A percentile compares a stretch with the other conserved stretches of the same genome.
phyloP scores from a whole-genome alignment of 495 filamentous ascomycete genomes.

The Lasiosphaeria hispida region DNA sequence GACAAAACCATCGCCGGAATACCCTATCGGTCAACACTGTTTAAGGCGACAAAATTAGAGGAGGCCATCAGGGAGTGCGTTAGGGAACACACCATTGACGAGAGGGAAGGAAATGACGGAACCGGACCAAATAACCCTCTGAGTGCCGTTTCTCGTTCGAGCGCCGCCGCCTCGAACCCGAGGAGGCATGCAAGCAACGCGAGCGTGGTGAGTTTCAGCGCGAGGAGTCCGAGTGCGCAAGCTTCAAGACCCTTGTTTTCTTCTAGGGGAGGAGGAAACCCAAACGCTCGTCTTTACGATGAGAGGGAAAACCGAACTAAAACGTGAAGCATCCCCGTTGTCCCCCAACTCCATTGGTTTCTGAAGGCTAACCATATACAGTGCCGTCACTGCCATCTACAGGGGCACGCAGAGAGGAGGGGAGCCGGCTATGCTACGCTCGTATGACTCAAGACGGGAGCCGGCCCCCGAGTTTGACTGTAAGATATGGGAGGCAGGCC shows the following conservation, averaged over 20 bases:
- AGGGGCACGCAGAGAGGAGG: constrained; percentile 70
- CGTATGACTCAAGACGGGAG: constrained; percentile 92
- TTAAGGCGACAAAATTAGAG: constrained; percentile 94
- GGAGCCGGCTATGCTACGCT: constrained; percentile 71
- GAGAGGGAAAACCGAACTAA: constrained; percentile 82
- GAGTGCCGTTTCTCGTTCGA: constrained; percentile 38
- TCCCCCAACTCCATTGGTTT: background rate
- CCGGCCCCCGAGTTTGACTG: constrained; percentile 84
- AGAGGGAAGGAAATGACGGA: constrained; percentile 75
- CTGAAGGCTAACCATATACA: constrained; percentile 26
- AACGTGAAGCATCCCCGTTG: constrained; percentile 67
- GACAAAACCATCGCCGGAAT: constrained; percentile 97
- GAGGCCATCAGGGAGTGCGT: constrained; percentile 92
- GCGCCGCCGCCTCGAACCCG: constrained; percentile 32
- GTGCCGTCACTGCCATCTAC: constrained; percentile 87
- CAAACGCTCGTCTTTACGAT: constrained; percentile 74
- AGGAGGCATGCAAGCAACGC: constrained; percentile 57
- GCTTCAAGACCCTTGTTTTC: constrained; percentile 37
- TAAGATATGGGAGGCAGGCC: constrained; percentile 92
- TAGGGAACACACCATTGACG: constrained; percentile 76
- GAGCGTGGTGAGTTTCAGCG: constrained; percentile 60
- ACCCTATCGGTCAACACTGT: constrained; percentile 86
- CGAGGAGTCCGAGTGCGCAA: constrained; percentile 42
- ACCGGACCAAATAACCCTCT: constrained; percentile 29
- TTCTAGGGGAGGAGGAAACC: constrained; percentile 54